A percentile compares a stretch with the other conserved stretches of the same genome.
Evolutionary conservation across 176 grass and related monocot genomes (phyloP).

Genomic region (Oryza coarctata): DNA sequence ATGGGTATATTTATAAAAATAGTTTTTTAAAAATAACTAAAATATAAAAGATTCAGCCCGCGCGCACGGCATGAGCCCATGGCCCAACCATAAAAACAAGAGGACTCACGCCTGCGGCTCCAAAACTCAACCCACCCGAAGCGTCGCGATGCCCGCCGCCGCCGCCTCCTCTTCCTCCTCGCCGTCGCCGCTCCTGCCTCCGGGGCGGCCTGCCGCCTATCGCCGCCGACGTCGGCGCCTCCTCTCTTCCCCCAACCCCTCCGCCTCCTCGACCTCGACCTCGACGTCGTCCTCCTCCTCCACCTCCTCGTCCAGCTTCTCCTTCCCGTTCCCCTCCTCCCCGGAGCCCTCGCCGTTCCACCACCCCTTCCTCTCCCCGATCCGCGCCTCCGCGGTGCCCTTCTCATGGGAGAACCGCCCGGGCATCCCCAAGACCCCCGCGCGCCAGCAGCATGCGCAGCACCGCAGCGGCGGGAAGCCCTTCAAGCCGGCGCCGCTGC

Average conservation of each 20-base stretch:
- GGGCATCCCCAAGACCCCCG: slow-evolving; percentile 67
- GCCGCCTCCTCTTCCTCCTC: background rate
- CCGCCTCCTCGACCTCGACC: background rate
- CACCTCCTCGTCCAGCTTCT: slow-evolving; percentile 21
- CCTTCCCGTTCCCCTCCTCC: slow-evolving; percentile 33
- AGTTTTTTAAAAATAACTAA: too few species aligned
- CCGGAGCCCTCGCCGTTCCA: slow-evolving; percentile 52
- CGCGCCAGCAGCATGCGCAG: slow-evolving; percentile 6
- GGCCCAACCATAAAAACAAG: slow-evolving; percentile 42
- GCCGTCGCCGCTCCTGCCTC: background rate
- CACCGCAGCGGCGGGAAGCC: slow-evolving; percentile 3
- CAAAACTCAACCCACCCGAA: background rate
- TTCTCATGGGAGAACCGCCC: slow-evolving; percentile 89
- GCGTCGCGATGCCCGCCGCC: slow-evolving; percentile 30
- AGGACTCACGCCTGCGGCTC: background rate
- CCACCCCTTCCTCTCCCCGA: slow-evolving; percentile 56
- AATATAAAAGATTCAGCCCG: too few species aligned
- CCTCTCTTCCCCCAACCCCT: background rate
- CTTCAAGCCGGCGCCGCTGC: slow-evolving; percentile 29
- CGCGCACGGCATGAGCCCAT: slow-evolving; percentile 1
- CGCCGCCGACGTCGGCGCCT: slow-evolving; percentile 7
- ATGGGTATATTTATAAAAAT: too few species aligned
- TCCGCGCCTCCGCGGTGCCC: slow-evolving; percentile 54
- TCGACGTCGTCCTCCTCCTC: background rate
- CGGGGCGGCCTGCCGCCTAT: background rate